Conservation (phyloP, 768 basidiomycete species). For the Pholiota microspora region DNA sequence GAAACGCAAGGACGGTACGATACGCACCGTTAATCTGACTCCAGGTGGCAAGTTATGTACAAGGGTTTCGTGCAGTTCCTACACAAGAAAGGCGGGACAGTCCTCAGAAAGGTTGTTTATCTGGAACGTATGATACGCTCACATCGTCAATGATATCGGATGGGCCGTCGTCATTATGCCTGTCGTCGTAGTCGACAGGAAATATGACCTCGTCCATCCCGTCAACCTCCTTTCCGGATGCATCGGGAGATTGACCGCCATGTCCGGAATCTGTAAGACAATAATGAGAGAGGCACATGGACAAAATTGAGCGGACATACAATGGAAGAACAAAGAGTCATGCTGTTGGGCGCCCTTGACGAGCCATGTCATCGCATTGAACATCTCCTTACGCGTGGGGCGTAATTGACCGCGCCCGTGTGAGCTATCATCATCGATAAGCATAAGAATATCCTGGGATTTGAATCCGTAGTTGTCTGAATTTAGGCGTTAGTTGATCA, state of each 20-base stretch:
- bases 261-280: slow-evolving; percentile 76
- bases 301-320: slow-evolving; percentile 25
- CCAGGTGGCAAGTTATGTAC: slow-evolving; percentile 42
- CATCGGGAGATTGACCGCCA: slow-evolving; percentile 83
- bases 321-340: slow-evolving; percentile 81
- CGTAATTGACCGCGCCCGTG: slow-evolving; percentile 30
- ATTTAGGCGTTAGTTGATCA: not conserved
- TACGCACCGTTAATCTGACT: slow-evolving; percentile 46
- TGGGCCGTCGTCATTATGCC: slow-evolving; percentile 36
- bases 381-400: slow-evolving; percentile 47
- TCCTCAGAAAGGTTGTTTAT: not conserved
- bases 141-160: slow-evolving; percentile 71
- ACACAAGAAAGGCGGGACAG: not conserved
- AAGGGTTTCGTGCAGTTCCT: slow-evolving; percentile 50
- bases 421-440: slow-evolving; percentile 53
- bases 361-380: slow-evolving; percentile 56
- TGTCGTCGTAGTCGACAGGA: slow-evolving; percentile 78
- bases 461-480: slow-evolving; percentile 48
- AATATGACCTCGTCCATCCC: slow-evolving; percentile 88
- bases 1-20: slow-evolving; percentile 4
- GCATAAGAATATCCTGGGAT: slow-evolving; percentile 64
- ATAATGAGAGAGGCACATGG: not conserved
- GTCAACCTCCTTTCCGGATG: slow-evolving; percentile 71
- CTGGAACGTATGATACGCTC: slow-evolving; percentile 12
- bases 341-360: slow-evolving; percentile 64